Evolutionary conservation across 2,329 filamentous ascomycete genomes (phyloP).

Genomic region (Trichophyton benhamiae): DNA sequence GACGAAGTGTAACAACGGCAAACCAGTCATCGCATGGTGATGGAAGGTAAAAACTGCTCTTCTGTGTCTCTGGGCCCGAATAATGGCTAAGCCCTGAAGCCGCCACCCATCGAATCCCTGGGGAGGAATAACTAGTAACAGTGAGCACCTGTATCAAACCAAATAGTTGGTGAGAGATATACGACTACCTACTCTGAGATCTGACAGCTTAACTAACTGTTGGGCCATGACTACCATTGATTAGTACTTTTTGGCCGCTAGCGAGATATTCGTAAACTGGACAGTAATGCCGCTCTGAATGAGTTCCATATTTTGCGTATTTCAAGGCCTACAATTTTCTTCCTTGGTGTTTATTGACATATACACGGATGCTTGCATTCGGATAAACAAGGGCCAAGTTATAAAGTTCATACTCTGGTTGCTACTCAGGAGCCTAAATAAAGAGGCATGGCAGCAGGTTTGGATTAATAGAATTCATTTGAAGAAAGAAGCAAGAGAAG

Average conservation of each 20-base stretch:
- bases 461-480: not conserved
- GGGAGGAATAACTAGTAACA: not conserved
- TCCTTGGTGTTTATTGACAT: not conserved
- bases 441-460: not conserved
- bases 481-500: not conserved
- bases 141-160: not conserved
- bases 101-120: not conserved
- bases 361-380: too few species aligned
- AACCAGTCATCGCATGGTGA: not conserved
- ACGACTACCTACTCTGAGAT: not conserved
- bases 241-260: not conserved
- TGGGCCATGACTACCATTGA: not conserved
- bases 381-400: too few species aligned
- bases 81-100: not conserved
- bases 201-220: not conserved
- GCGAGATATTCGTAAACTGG: not conserved
- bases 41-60: not conserved
- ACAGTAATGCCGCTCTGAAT: not conserved
- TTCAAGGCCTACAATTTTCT: not conserved
- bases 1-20: not conserved
- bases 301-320: not conserved
- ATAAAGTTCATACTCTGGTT: too few species aligned
- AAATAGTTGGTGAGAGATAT: not conserved
- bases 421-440: not conserved
- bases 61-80: not conserved